Evolutionary conservation across 2,329 filamentous ascomycete species (phyloP), one percentile per base, ranked within the genome.

Genomic region (Aureobasidium leucospermi): DNA sequence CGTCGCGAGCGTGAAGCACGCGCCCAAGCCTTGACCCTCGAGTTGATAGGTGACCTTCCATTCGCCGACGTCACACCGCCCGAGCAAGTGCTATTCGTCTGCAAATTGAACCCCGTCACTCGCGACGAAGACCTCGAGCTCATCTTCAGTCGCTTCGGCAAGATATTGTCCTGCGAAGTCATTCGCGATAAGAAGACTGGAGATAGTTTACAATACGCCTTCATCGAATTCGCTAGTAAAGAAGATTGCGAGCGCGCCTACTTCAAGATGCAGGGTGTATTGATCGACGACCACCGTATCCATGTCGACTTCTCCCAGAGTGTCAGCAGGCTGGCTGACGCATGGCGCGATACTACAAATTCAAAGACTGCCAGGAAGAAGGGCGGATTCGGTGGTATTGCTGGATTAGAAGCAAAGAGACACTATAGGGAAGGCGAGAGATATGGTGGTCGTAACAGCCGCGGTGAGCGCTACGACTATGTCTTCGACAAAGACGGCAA

Each of bases 271-370:
- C 91, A 99, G 72, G 90, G 88, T 2, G 93, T 97, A 1, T 77
- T 99, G 59, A 97, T 99, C 65, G 94, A 99, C 68, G 94, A 99
- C 67, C 89, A 96, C 65, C 87, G 94, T 43, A 99, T 99, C 64
- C 94, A 99, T 70, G 94, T 99, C 59, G 94, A 99, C 75, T 99
- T 99, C 74, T 96, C 92, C 10, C 94, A 99, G 76, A 96, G 90
- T 70, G 94, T 88, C 10, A 85, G 83, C 63, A 93, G 90, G 70
- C 76, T 99, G 7, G 94, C 90, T 47, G 90, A 96, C 63, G 86
- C 86, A 15, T 99, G 94, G 94, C 83, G 94, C 63, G 87, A 85
- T 62, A 86, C 87, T 43, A 90, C 92, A 19, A 96, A 96, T 69
- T 83, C 81, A 42, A 96, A 96, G 76, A 83, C 93, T 48, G 76